Evolutionary conservation across 2,329 filamentous ascomycete species (phyloP), one percentile per base, ranked within the genome.

Genomic region (Geosmithia flava): DNA sequence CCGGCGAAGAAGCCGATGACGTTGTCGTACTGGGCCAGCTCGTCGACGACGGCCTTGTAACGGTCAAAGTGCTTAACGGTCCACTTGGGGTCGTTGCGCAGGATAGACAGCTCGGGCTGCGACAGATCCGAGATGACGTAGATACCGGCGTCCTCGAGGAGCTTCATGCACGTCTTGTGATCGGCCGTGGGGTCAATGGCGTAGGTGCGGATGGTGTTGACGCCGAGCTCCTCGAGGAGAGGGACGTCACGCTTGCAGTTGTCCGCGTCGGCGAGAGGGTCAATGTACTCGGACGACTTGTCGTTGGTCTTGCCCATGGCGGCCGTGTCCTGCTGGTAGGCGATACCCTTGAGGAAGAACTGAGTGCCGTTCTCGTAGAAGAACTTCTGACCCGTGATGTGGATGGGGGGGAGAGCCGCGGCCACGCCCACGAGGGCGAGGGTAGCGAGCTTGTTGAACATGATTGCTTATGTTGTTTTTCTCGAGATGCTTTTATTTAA

Each of bases 1-100:
- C 93, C 93, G 56, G 90, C 91, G 66, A 98, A 97, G 83, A 97
- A 98, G 59, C 93, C 93, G 54, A 98, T 81, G 47, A 87, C 83
- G 70, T 98, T 98, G 67, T 79, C 76, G 76, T 95, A 97, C 63
- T 86, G 75, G 57, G 77, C 74, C 59, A 98, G 72, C 53, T 78
- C 75, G 62, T 97, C 90, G 51, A 98, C 72, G 52, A 98, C 93
- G 30, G 70, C 69, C 50, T 82, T 86, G 75, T 97, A 98, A 54
- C 88, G 87, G 37, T 74, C 63, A 70, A 82, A 95, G 45, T 96
- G 76, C 13, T 77, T 76, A 47, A 81, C 76, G 63, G 88, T 81
- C 93, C 93, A 98, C 52, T 73, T 60, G 17, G 91, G 85, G 55
- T 75, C 67, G 61, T 87, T 76, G 55, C 90, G 87, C 72, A 90